phyloP scores from a whole-genome alignment of 2,329 filamentous ascomycete genomes.

The Zarea fungicola region DNA sequence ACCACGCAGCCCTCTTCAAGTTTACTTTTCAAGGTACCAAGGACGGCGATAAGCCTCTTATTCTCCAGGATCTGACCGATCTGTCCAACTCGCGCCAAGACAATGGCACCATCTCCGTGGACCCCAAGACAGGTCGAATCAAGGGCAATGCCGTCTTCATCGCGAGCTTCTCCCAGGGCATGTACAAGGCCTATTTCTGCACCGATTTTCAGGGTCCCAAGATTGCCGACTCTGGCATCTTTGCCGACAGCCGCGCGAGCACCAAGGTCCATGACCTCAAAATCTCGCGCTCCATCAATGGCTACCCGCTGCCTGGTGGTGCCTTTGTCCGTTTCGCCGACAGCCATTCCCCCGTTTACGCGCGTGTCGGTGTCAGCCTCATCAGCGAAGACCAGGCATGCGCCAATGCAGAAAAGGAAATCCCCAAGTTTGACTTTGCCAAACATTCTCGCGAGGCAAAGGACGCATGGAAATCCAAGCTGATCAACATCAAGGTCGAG shows the following conservation, averaged over 20 bases:
- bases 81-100: constrained; percentile 55
- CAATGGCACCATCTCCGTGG: constrained; percentile 51
- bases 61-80: constrained; percentile 62
- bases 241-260: constrained; percentile 51
- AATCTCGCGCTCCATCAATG: constrained; percentile 45
- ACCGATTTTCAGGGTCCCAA: constrained; percentile 58
- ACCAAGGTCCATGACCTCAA: constrained; percentile 41
- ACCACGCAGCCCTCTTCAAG: constrained; percentile 60
- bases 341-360: constrained; percentile 47
- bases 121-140: constrained; percentile 52
- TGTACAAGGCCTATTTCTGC: constrained; percentile 58
- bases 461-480: constrained; percentile 55
- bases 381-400: constrained; percentile 63
- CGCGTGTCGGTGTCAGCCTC: constrained; percentile 64
- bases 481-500: constrained; percentile 53
- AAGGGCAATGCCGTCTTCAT: constrained; percentile 57
- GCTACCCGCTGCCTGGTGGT: constrained; percentile 53
- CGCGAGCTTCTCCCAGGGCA: constrained; percentile 61
- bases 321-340: constrained; percentile 59
- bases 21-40: constrained; percentile 53
- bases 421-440: constrained; percentile 63
- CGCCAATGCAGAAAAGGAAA: constrained; percentile 60
- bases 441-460: constrained; percentile 46
- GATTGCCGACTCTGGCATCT: constrained; percentile 57
- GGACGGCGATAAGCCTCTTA: constrained; percentile 44